phyloP scores from a whole-genome alignment of 73 alveolate species.

The Breviolum minutum region DNA sequence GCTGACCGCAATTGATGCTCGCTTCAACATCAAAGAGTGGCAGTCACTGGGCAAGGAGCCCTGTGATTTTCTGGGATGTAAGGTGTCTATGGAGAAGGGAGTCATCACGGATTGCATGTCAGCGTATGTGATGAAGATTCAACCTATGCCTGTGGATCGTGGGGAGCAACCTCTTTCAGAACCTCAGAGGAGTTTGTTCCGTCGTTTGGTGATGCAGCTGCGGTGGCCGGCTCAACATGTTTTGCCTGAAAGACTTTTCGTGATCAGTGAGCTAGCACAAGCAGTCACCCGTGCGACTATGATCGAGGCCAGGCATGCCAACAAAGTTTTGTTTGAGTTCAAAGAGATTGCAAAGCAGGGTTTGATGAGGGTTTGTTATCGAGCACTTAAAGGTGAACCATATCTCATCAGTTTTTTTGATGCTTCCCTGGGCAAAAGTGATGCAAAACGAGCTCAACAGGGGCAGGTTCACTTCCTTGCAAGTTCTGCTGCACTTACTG shows the following conservation, averaged over 20 bases:
- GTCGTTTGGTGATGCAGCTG: background rate
- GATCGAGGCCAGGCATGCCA: background rate
- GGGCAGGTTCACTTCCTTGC: background rate
- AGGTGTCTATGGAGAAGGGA: background rate
- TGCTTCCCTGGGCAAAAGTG: conserved; percentile 14
- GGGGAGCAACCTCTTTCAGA: background rate
- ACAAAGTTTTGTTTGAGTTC: background rate
- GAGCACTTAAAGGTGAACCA: background rate
- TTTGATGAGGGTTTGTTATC: background rate
- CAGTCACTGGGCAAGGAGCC: background rate
- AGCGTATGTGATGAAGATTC: background rate
- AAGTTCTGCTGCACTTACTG: background rate
- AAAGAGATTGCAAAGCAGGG: background rate
- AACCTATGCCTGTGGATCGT: background rate
- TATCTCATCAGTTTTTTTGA: background rate
- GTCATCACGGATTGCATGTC: conserved; percentile 2
- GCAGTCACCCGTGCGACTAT: background rate
- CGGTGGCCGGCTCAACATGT: conserved; percentile 59
- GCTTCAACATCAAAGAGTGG: conserved; percentile 48
- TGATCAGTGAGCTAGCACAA: conserved; percentile 13
- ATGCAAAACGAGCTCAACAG: background rate
- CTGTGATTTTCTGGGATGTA: background rate
- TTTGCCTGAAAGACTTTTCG: background rate
- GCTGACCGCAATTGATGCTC: background rate
- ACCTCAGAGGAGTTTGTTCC: background rate